These are phyloP conservation scores for Phytophthora rubi DNA, from an alignment of 352 stramenopile genomes.

Conservation along the genomic window DNA sequence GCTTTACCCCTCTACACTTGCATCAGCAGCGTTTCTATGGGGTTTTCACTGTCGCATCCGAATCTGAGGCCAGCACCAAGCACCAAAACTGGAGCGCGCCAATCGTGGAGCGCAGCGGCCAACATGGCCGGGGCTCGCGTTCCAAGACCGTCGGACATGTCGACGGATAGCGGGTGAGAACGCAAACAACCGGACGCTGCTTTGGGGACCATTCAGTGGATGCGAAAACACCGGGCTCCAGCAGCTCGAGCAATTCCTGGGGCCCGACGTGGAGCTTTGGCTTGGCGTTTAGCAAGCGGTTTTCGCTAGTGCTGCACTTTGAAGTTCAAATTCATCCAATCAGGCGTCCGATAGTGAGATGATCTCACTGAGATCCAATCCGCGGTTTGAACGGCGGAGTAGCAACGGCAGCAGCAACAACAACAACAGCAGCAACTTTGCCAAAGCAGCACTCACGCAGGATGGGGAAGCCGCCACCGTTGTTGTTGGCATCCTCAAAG, in stretches of 20 bases:
- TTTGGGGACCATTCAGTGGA: slow-evolving; percentile 25
- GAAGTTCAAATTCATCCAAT: slow-evolving; percentile 40
- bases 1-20: slow-evolving; percentile 7
- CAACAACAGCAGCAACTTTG: no score
- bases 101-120: slow-evolving; percentile 12
- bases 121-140: slow-evolving; percentile 22
- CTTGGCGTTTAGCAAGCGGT: slow-evolving; percentile 10
- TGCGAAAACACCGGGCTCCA: slow-evolving; percentile 19
- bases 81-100: slow-evolving; percentile 28
- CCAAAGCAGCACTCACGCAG: neutral
- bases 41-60: slow-evolving; percentile 23
- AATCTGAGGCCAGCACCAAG: slow-evolving; percentile 27
- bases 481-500: slow-evolving; percentile 3
- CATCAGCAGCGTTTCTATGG: slow-evolving; percentile 24
- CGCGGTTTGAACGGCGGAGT: slow-evolving; percentile 22
- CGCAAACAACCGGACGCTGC: slow-evolving; percentile 22
- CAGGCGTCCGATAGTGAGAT: slow-evolving; percentile 14
- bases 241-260: neutral
- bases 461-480: slow-evolving; percentile 9
- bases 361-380: slow-evolving; percentile 25
- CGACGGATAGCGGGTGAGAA: slow-evolving; percentile 33
- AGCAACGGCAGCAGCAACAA: no score
- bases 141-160: slow-evolving; percentile 25
- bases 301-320: slow-evolving; percentile 25
- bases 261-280: neutral